These are phyloP conservation scores for Phalaenopsis hybrid DNA, from an alignment of 116 monocot species.

Conservation along the genomic window DNA sequence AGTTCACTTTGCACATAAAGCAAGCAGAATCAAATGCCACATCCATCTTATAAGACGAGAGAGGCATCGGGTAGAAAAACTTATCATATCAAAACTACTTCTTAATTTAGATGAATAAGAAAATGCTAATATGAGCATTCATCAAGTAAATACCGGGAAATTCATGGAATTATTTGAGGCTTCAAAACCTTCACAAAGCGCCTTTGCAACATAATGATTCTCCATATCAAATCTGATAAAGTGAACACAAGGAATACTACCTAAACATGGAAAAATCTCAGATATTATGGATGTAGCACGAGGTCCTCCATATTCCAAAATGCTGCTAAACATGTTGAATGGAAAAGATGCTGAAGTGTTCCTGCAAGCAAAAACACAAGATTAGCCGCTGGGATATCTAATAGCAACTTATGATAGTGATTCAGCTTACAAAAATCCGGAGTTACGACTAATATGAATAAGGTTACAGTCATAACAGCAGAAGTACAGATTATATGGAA, in stretches of 20 bases:
- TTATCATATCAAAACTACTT: background rate
- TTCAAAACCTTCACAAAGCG: constrained; percentile 45
- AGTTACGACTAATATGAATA: background rate
- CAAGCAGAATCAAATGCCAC: constrained; percentile 3
- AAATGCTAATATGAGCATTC: background rate
- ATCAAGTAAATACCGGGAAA: constrained; percentile 39
- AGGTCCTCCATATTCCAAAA: constrained; percentile 79
- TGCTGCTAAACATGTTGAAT: constrained; percentile 49
- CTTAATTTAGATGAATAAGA: background rate
- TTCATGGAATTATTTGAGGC: constrained; percentile 11
- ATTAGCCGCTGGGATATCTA: background rate
- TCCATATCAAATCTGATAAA: constrained; percentile 50
- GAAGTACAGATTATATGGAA: background rate
- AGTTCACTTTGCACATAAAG: no score
- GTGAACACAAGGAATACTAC: constrained; percentile 36
- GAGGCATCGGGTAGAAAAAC: background rate
- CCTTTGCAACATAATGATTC: constrained; percentile 21
- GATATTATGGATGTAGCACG: constrained; percentile 44
- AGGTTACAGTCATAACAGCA: background rate
- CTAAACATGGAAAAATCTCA: constrained; percentile 21
- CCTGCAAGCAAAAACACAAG: constrained; percentile 23
- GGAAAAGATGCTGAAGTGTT: constrained; percentile 53
- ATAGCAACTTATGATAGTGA: background rate
- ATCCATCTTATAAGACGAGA: background rate
- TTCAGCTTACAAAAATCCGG: background rate